Base-by-base conservation (phyloP, 1,139 yeast species). In the Blastobotrys raffinosifermentans region DNA sequence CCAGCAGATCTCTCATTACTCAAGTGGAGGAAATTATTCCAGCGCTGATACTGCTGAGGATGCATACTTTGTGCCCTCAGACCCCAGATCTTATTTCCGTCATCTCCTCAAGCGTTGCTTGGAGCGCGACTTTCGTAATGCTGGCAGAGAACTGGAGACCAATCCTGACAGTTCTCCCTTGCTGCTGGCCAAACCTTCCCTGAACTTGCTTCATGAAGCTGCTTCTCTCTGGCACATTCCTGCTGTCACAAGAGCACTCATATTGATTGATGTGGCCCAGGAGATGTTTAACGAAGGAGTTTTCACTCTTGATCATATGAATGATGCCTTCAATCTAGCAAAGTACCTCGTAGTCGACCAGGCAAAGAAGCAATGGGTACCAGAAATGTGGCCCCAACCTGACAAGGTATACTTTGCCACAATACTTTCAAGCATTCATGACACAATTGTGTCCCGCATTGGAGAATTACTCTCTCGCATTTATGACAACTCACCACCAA, bases 161-260 rank as follows among this genome's bases (percentile, higher is more conserved):
- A 44, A 51, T 14, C 49, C 54, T 18, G 47, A 51, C 63, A 21
- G 59, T 63, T 33, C 63, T 62, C 32, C 62, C 32, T 45, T 56
- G 21, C 40, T 59, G 8, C 40, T 59, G 34, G 50, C 66, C 32
- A 69, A 74, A 53, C 59, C 66, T 19, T 64, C 72, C 2, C 49
- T 56, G 19, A 69, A 63, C 37, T 59, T 77, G 17, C 53, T 77
- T 9, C 60, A 56, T 7, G 60, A 67, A 14, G 73, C 76, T 40
- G 65, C 77, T 4, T 67, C 64, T 33, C 64, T 75, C 33, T 83
- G 94, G 94, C 63, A 83, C 43, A 57, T 82, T 4, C 73, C 73
- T 40, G 57, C 58, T 6, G 64, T 77, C 0, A 67, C 87, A 0
- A 61, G 73, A 40, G 74, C 78, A 0, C 67, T 72, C 0, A 53